phyloP scores from a whole-genome alignment of 495 filamentous ascomycete genomes.

The Penicillium simplicissimum region DNA sequence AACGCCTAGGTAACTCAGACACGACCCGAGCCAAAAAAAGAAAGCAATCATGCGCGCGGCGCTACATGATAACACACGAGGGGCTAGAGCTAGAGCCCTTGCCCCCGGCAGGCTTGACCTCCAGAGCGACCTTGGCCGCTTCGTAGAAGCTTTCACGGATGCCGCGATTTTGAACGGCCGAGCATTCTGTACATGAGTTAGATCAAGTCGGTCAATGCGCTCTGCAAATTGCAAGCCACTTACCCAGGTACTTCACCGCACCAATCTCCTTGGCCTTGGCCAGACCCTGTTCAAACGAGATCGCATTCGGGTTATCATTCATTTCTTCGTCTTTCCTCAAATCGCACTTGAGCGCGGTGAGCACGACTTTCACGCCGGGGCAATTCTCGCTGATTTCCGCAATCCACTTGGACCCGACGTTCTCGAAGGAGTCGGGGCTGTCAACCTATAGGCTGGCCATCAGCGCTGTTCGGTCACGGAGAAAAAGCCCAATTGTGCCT shows the following conservation, averaged over 20 bases:
- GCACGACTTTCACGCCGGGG: constrained; percentile 86
- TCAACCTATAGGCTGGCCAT: constrained; percentile 60
- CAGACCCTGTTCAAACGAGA: constrained; percentile 89
- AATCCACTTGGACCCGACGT: constrained; percentile 98
- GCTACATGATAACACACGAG: constrained; percentile 39
- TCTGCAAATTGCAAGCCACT: constrained; percentile 12
- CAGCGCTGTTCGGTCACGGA: constrained; percentile 1
- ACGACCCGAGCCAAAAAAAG: not conserved
- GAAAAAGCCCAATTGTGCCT: not conserved
- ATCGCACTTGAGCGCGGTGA: constrained; percentile 98
- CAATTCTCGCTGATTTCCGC: constrained; percentile 97
- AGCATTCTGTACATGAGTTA: constrained; percentile 72
- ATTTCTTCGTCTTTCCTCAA: constrained; percentile 70
- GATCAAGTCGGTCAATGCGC: not conserved
- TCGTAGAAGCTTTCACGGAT: constrained; percentile 99
- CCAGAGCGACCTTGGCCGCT: constrained; percentile 92
- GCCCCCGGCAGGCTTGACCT: constrained; percentile 63
- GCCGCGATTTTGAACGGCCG: constrained; percentile 93
- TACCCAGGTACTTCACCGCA: constrained; percentile 86
- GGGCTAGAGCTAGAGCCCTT: constrained; percentile 35
- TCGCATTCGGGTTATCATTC: constrained; percentile 64
- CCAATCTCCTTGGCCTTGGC: constrained; percentile 88
- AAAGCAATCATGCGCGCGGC: not conserved
- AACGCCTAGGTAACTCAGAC: not conserved
- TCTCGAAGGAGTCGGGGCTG: constrained; percentile 93